Evolutionary conservation across 306 rosid species (phyloP), one percentile per base, ranked within the genome.

Genomic region (Chamaecrista fasciculata): DNA sequence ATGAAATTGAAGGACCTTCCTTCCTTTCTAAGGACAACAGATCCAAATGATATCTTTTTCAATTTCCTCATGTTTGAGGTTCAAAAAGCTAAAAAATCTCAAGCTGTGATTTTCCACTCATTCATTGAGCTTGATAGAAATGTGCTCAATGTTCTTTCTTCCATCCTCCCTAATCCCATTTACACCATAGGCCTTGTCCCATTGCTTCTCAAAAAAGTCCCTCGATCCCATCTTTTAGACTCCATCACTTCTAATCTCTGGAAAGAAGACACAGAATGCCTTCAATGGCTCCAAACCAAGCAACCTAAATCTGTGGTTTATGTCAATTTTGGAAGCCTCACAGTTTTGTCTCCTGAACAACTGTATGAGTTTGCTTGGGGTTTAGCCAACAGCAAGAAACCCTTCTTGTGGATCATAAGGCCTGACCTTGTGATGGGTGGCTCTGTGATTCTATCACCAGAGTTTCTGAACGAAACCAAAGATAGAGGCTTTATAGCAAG

Each of bases 181-280:
- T 58, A 31, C 21, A n/a, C 44, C 25, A 16, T 58, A 8, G 64
- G 64, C 20, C 43, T 25, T 58, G 9, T 58, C 25, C 43, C 24
- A n/a, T 33, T 15, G 1, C 9, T 31, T 1, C 0, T 58, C 1
- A 33, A 58, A 3, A 24, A 29, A 20, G 20, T 8, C 2, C n/a
- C n/a, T n/a, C n/a, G n/a, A n/a, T n/a, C n/a, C n/a, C 19, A 19
- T 3, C 64, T 15, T 23, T 74, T 0, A 39, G 58, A n/a, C n/a
- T n/a, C n/a, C n/a, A n/a, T n/a, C n/a, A n/a, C n/a, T 0, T 23
- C 72, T 10, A 74, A 25, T 56, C 76, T 79, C 0, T 74, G 79
- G 83, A 33, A 12, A 9, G 80, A 74, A 16, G 66, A 64, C 9
- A 20, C 44, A 0, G 46, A 66, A 0, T 74, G 70, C 55, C 16